Evolutionary conservation across 1,284 basidiomycete genomes (phyloP).

Genomic region (Cutaneotrichosporon dermatis): DNA sequence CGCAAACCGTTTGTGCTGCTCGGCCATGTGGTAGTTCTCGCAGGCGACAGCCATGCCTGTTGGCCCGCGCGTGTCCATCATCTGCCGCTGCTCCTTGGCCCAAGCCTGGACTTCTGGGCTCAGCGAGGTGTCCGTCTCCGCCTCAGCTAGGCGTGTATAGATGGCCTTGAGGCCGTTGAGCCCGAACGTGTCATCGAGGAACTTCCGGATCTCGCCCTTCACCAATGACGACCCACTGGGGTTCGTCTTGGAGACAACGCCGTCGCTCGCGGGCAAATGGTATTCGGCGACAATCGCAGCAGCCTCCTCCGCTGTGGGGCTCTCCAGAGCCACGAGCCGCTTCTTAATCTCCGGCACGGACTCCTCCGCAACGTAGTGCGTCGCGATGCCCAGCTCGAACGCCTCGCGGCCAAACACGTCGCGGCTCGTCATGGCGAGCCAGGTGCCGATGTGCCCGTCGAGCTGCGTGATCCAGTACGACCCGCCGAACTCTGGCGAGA

Average conservation of each 20-base stretch:
- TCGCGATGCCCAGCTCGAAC: constrained; percentile 83
- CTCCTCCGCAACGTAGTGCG: constrained; percentile 77
- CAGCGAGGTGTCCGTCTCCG: constrained; percentile 32
- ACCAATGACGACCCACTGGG: constrained; percentile 59
- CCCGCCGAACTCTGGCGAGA: constrained; percentile 65
- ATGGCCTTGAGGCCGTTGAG: constrained; percentile 62
- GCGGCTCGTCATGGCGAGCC: constrained; percentile 80
- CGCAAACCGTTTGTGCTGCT: not conserved
- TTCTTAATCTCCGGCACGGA: constrained; percentile 61
- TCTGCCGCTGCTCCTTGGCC: constrained; percentile 63
- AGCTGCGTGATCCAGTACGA: constrained; percentile 81
- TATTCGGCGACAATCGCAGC: constrained; percentile 28
- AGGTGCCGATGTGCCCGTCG: constrained; percentile 88
- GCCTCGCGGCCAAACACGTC: constrained; percentile 68
- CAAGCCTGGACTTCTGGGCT: constrained; percentile 58
- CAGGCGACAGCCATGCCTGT: constrained; percentile 80
- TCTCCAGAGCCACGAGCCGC: constrained; percentile 42
- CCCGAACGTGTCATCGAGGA: constrained; percentile 71
- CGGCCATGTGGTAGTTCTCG: constrained; percentile 57
- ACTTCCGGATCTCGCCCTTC: constrained; percentile 61
- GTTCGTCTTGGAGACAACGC: constrained; percentile 55
- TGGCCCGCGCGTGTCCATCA: constrained; percentile 66
- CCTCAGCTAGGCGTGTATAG: constrained; percentile 54
- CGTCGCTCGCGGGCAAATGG: constrained; percentile 50
- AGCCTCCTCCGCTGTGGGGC: constrained; percentile 19